Evolutionary conservation across 805 yeast species (phyloP), one percentile per base, ranked within the genome.

Genomic region (Lipomyces kockii): DNA sequence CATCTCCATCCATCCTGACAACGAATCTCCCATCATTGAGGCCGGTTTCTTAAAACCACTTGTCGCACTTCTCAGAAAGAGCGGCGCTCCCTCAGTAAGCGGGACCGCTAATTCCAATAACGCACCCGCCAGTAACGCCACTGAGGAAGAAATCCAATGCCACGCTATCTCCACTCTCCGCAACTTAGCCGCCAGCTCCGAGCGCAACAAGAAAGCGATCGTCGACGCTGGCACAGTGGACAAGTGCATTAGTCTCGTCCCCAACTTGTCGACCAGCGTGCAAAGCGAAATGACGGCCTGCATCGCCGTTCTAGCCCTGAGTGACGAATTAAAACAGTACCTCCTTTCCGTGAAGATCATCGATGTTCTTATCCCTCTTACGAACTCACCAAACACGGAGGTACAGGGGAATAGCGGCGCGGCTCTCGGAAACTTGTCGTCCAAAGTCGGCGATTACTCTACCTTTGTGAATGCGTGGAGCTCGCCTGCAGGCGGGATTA

Each of bases 371-470:
- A 88, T 95, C 66, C 99, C 99, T 46, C 85, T 95, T 77, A 95
- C 98, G 1, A 87, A 86, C 73, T 90, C 96, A 55, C 85, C 85
- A 64, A 92, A 92, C 77, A 90, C 92, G 67, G 99, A 96, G 80
- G 98, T 95, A 20, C 95, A 97, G 78, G 99, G 99, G 65, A 95
- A 95, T 79, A 90, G 97, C 1, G 99, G 98, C 17, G 99, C 99
- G 49, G 98, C 99, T 1, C 84, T 95, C 72, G 99, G 99, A 37
- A 95, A 95, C 77, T 82, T 95, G 74, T 92, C 97, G 73, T 92
- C 98, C 3, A 87, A 97, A 79, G 91, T 94, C 49, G 86, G 85
- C 74, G 93, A 91, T 74, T 93, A 93, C 78, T 84, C 87, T 67
- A 88, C 89, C 71, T 91, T 95, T 68, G 83, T 92, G 66, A 84